Evolutionary conservation across 2,329 filamentous ascomycete genomes (phyloP).

Genomic region (Colletotrichum eleusines): DNA sequence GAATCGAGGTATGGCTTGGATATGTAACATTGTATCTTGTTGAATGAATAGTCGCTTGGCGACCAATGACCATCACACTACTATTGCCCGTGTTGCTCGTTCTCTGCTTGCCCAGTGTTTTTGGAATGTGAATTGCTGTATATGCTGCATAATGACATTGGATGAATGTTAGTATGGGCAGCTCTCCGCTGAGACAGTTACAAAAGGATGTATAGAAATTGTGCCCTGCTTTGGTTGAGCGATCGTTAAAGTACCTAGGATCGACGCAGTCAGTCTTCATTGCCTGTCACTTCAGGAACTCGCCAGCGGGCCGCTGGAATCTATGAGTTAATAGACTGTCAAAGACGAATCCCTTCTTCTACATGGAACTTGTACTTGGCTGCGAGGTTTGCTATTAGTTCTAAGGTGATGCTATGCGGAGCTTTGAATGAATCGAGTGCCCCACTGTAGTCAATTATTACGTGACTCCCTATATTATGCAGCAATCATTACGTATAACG

Average conservation of each 20-base stretch:
- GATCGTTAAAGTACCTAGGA: too few relatives aligned
- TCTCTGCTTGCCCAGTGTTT: neutral
- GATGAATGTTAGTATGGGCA: neutral
- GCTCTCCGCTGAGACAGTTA: neutral
- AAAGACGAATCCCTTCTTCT: neutral
- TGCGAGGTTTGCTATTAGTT: neutral
- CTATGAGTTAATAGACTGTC: too few relatives aligned
- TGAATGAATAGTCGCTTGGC: constrained; percentile 9
- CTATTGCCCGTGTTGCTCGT: neutral
- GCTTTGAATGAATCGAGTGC: neutral
- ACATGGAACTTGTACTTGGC: neutral
- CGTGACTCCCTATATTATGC: neutral
- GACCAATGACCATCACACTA: constrained; percentile 13
- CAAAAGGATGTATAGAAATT: too few relatives aligned
- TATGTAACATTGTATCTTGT: constrained; percentile 28
- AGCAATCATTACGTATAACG: neutral
- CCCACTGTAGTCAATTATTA: neutral
- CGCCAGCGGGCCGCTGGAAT: too few relatives aligned
- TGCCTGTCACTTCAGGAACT: too few relatives aligned
- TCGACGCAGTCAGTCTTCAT: too few relatives aligned
- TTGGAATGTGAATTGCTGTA: neutral
- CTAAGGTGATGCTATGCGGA: neutral
- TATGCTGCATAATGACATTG: neutral
- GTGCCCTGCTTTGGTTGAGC: too few relatives aligned
- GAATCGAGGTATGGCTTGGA: neutral